Percentiles rank a stretch among this genome's conserved stretches.
Conservation (phyloP, 2,329 filamentous ascomycete species). For the Colletotrichum sp. region DNA sequence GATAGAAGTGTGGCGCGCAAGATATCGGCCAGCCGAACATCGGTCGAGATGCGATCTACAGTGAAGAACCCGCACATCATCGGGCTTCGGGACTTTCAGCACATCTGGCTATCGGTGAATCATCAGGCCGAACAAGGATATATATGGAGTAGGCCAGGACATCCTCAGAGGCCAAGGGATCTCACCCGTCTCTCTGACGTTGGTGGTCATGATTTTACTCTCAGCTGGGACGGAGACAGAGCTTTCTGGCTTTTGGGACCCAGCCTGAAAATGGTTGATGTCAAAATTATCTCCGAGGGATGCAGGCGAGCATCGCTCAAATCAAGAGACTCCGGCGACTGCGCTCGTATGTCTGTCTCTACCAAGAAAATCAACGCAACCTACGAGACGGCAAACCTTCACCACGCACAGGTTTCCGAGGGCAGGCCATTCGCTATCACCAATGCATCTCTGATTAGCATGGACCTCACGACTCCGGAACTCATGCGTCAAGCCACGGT, state of each 20-base stretch:
- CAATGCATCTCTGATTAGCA: neutral
- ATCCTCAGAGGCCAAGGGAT: neutral
- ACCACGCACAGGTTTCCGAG: neutral
- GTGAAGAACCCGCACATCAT: neutral
- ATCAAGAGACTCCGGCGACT: neutral
- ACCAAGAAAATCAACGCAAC: neutral
- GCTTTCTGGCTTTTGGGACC: neutral
- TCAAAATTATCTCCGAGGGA: rapidly evolving
- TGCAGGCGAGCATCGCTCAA: neutral
- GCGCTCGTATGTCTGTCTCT: neutral
- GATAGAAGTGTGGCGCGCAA: neutral
- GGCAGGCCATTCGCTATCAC: neutral
- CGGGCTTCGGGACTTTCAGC: neutral
- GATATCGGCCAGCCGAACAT: neutral
- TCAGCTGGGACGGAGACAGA: neutral
- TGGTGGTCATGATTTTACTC: neutral
- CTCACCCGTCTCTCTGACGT: neutral
- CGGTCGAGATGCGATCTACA: neutral
- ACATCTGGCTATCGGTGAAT: neutral
- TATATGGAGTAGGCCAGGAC: neutral
- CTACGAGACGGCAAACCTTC: neutral
- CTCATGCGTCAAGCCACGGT: neutral
- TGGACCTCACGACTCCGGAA: neutral
- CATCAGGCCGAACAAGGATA: neutral
- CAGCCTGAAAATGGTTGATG: neutral